These are phyloP conservation scores for Verbascum thapsus DNA, from an alignment of 257 asterid genomes.

Conservation along the genomic window DNA sequence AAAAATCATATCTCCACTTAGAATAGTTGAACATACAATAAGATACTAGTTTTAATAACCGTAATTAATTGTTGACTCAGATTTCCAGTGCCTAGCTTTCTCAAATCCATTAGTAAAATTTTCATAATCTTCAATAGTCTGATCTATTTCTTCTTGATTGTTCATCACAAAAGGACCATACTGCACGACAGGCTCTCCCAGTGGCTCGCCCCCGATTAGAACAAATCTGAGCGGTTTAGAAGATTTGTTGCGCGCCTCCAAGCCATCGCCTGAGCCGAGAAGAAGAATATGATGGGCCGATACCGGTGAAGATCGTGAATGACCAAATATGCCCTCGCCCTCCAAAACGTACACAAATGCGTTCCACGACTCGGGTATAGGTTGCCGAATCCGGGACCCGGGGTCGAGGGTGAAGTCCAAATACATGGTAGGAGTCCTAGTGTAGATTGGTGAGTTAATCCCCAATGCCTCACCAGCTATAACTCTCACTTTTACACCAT, in stretches of 20 bases:
- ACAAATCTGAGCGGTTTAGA: conserved; percentile 56
- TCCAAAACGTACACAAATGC: conserved; percentile 81
- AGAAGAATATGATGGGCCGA: conserved; percentile 68
- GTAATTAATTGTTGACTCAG: conserved; percentile 41
- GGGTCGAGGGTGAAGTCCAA: conserved; percentile 76
- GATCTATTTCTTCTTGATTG: conserved; percentile 70
- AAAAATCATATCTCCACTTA: too few relatives aligned
- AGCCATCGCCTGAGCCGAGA: conserved; percentile 66
- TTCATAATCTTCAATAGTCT: conserved; percentile 74
- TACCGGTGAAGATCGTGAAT: conserved; percentile 40
- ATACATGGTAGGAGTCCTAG: conserved; percentile 87
- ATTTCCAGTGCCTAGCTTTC: conserved; percentile 82
- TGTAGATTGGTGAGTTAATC: conserved; percentile 56
- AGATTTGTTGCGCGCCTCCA: conserved; percentile 70
- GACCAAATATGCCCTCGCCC: conserved; percentile 71
- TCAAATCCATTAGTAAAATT: conserved; percentile 76
- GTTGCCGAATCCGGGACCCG: conserved; percentile 62
- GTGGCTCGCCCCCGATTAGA: conserved; percentile 77
- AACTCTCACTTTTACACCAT: conserved; percentile 66
- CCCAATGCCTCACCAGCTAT: conserved; percentile 88
- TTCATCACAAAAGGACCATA: conserved; percentile 95
- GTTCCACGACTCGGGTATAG: conserved; percentile 65
- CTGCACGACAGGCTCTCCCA: conserved; percentile 82
- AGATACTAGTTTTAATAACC: conserved; percentile 35
- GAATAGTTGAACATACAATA: neutral